Conservation (phyloP, 1,284 basidiomycete species). For the Baeospora myosura region DNA sequence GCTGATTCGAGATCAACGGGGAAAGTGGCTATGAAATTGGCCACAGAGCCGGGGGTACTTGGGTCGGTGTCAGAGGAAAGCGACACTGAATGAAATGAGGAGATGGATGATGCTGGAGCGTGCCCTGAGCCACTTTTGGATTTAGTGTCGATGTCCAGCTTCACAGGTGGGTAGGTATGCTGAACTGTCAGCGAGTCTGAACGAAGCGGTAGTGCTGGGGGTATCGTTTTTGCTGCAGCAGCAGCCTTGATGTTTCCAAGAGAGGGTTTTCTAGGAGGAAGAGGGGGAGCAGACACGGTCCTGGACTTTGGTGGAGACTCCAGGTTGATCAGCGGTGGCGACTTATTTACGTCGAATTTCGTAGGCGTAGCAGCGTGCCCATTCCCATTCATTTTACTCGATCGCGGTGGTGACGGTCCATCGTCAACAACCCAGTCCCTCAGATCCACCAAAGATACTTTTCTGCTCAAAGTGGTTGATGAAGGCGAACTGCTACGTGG, state of each 20-base stretch:
- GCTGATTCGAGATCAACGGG: constrained; percentile 35
- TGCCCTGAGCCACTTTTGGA: constrained; percentile 39
- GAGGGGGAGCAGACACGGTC: constrained; percentile 37
- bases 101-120: constrained; percentile 60
- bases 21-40: constrained; percentile 39
- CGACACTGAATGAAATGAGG: constrained; percentile 76
- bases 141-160: constrained; percentile 28
- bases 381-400: constrained; percentile 14
- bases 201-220: constrained; percentile 25
- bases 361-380: constrained; percentile 23
- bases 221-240: constrained; percentile 8
- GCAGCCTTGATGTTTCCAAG: constrained; percentile 38
- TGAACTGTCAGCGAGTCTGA: constrained; percentile 43
- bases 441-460: constrained; percentile 62
- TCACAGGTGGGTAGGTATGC: constrained; percentile 49
- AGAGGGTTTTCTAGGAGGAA: constrained; percentile 62
- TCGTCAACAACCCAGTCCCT: constrained; percentile 71
- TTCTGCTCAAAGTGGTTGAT: constrained; percentile 42
- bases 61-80: constrained; percentile 59
- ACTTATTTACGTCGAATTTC: constrained; percentile 15
- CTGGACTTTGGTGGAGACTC: constrained; percentile 33
- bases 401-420: constrained; percentile 30
- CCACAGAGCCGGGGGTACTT: constrained; percentile 34
- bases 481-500: constrained; percentile 37
- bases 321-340: constrained; percentile 47